Evolutionary conservation across 73 alveolate species (phyloP), one percentile per base, ranked within the genome.

Genomic region (Diophrys appendiculata): DNA sequence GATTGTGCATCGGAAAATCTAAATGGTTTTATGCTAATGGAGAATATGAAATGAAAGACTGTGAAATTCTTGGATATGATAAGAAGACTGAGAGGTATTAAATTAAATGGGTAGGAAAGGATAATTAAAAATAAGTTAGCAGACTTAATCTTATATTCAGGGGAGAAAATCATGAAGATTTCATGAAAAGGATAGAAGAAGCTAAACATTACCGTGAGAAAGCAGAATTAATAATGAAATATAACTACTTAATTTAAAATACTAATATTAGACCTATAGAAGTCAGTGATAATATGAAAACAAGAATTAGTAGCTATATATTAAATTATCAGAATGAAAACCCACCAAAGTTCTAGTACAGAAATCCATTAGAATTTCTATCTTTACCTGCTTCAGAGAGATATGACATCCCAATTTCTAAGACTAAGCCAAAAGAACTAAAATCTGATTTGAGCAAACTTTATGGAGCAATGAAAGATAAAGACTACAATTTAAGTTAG

Each of bases 1-100:
- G 88, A 25, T 54, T 32, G 43, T 35, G 87, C 32, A 33, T 64
- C 18, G 94, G 79, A 26, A 65, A 60, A 8, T 70, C 88, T 1
- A 87, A 83, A 76, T 87, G 94, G 91, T 83, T 82, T 72, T 87
- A 54, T 68, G 77, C 91, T 1, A 82, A 82, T 69, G 94, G 91
- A 14, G 84, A 77, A 0, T 83, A 52, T 28, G 91, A 87, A 69
- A 33, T 74, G 82, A 75, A 65, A 68, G 56, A 82, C 26, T 81
- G 91, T 43, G 87, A 74, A 55, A 86, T 87, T 26, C 29, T 83
- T 14, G 67, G 60, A 34, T 87, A 79, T 65, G 64, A 82, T 52
- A 31, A 69, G 23, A 69, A 64, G 2, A 68, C 52, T 14, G 94
- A 87, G 52, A 73, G 82, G 26, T 87, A 26, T 69, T 72, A 65